phyloP scores from a whole-genome alignment of 495 filamentous ascomycete genomes.

The Mycothermus thermophilus region DNA sequence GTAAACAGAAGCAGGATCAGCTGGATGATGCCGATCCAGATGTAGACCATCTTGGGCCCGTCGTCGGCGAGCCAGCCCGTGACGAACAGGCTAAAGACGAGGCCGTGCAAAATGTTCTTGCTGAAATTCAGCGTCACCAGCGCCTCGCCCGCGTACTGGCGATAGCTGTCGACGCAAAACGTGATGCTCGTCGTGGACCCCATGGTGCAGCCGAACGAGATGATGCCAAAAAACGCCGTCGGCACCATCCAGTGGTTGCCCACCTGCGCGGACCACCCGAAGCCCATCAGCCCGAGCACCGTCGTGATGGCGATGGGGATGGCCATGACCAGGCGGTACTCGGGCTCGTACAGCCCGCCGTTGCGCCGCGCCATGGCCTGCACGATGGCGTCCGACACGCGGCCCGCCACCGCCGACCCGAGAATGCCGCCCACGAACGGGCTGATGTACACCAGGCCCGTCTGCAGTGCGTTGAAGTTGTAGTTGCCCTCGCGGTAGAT shows the following conservation, averaged over 20 bases:
- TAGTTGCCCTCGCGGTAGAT: conserved; percentile 63
- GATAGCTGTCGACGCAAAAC: conserved; percentile 85
- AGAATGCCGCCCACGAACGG: conserved; percentile 82
- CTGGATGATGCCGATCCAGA: conserved; percentile 80
- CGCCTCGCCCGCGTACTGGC: conserved; percentile 89
- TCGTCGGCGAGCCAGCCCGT: conserved; percentile 66
- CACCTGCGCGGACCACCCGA: conserved; percentile 73
- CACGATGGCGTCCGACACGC: conserved; percentile 74
- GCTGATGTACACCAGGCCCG: conserved; percentile 78
- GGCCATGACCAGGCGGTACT: conserved; percentile 89
- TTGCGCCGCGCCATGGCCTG: conserved; percentile 69
- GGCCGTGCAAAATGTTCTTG: conserved; percentile 85
- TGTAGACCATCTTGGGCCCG: conserved; percentile 64
- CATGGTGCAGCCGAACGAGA: conserved; percentile 86
- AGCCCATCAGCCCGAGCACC: conserved; percentile 78
- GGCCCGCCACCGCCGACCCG: conserved; percentile 81
- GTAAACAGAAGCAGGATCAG: conserved; percentile 57
- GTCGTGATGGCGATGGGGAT: conserved; percentile 68
- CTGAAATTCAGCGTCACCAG: conserved; percentile 89
- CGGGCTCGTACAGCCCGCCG: conserved; percentile 86
- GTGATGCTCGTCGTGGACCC: conserved; percentile 92
- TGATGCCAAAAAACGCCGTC: conserved; percentile 80
- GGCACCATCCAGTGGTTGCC: conserved; percentile 81
- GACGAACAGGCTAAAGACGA: conserved; percentile 86
- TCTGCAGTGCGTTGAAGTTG: conserved; percentile 63